Evolutionary conservation across 139 green algal genomes (phyloP).

Genomic region (Chlorella sp.): DNA sequence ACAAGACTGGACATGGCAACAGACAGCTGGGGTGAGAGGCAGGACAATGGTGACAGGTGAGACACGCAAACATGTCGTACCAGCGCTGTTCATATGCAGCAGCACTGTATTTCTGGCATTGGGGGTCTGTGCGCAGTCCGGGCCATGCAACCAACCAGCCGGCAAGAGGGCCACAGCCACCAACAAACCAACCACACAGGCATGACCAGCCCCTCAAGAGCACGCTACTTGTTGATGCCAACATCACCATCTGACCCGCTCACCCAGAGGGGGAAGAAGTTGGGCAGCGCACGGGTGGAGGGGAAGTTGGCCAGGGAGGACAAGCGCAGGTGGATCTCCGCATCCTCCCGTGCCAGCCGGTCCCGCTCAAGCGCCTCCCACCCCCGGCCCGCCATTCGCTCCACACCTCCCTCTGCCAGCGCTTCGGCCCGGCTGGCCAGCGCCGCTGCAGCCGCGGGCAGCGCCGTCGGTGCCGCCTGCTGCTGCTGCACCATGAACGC

Average conservation of each 20-base stretch:
- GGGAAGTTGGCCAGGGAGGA: neutral
- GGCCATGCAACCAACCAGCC: neutral
- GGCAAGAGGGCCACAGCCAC: neutral
- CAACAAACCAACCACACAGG: neutral
- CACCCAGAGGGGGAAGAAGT: conserved; percentile 46
- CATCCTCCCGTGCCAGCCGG: conserved; percentile 25
- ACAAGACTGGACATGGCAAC: no score
- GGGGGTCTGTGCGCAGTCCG: neutral
- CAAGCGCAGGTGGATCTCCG: conserved; percentile 26
- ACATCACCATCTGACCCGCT: neutral
- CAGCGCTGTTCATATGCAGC: no score
- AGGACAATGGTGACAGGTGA: neutral
- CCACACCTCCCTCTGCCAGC: conserved; percentile 33
- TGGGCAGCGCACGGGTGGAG: conserved; percentile 18
- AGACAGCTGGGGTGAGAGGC: neutral
- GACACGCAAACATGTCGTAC: neutral
- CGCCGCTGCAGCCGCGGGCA: neutral
- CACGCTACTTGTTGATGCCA: no score
- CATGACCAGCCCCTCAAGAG: no score
- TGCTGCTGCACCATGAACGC: neutral
- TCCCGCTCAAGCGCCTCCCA: conserved; percentile 39
- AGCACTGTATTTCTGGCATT: neutral
- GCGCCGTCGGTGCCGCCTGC: neutral
- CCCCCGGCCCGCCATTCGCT: conserved; percentile 22
- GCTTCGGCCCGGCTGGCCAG: neutral